Base-by-base conservation (phyloP, 2,329 filamentous ascomycete species). In the Arthroderma sp. region DNA sequence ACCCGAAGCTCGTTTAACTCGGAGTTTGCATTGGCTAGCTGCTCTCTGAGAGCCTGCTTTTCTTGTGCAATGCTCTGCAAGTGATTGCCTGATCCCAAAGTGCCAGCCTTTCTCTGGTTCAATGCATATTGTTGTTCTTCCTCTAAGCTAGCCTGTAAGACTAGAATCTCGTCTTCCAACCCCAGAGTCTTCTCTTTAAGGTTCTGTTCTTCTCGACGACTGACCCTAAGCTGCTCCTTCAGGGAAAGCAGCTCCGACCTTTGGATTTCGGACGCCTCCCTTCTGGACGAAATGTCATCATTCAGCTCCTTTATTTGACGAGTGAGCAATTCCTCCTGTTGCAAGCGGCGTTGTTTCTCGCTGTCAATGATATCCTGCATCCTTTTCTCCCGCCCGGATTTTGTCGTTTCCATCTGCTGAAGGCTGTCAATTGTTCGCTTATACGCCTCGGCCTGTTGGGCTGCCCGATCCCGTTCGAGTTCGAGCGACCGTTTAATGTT, bases 241-340 rank as follows among this genome's bases (percentile, higher is more conserved):
- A 84, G 79, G 6, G 76, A 72, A 1, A 84, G 81, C 2, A 90
- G 72, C 64, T 91, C 86, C 55, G 77, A 79, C 55, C 84, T 81
- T 25, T 86, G 75, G 54, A 81, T 79, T 17, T 85, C 85, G 4
- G 88, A 70, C 44, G 81, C 76, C n/a, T 78, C 74, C 65, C 86
- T 81, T 61, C 85, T 82, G 28, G 80, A 76, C 57, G 85, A 79
- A 11, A 93, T 77, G 58, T 89, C 87, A 52, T 82, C 79, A 65
- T 86, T 84, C 8, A 93, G 76, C 54, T 86, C 84, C 51, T 86
- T 81, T 55, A 95, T 82, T 67, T 93, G 87, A n/a, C 81, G 79
- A 60, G 77, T 81, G 54, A 95, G 74, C 6, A 84, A 73, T 9
- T 80, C 80, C 66, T 91, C 86, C 64, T 91, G 86, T 57, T 80